Conservation (phyloP, 2,329 filamentous ascomycete species). For the Aspergillus tamarii region DNA sequence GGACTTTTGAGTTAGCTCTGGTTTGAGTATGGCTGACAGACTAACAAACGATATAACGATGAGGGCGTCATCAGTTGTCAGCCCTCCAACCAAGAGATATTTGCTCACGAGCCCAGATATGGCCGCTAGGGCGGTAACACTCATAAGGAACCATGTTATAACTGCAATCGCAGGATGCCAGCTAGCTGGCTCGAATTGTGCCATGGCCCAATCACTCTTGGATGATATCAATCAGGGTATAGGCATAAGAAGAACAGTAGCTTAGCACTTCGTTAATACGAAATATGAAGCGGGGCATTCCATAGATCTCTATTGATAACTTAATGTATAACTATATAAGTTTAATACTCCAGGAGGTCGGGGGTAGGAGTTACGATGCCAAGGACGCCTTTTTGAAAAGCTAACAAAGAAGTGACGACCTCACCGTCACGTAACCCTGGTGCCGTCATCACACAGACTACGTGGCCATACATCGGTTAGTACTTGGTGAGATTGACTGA, state of each 20-base stretch:
- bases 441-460: neutral
- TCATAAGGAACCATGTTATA: conserved; percentile 26
- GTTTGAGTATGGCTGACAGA: neutral
- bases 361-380: neutral
- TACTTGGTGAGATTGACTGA: too few relatives aligned
- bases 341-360: neutral
- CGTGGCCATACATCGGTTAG: neutral
- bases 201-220: neutral
- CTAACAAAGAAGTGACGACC: neutral
- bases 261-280: neutral
- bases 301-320: neutral
- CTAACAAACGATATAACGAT: conserved; percentile 23
- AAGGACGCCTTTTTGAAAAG: neutral
- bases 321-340: neutral
- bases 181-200: conserved; percentile 24
- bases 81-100: conserved; percentile 21
- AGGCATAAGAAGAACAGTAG: neutral
- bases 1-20: neutral
- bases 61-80: conserved; percentile 25
- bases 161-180: conserved; percentile 27
- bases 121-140: conserved; percentile 22
- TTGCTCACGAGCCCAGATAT: conserved; percentile 24
- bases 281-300: neutral
- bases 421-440: neutral
- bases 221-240: neutral